Conservation (phyloP, 139 green algal species). For the Trebouxia sp. region DNA sequence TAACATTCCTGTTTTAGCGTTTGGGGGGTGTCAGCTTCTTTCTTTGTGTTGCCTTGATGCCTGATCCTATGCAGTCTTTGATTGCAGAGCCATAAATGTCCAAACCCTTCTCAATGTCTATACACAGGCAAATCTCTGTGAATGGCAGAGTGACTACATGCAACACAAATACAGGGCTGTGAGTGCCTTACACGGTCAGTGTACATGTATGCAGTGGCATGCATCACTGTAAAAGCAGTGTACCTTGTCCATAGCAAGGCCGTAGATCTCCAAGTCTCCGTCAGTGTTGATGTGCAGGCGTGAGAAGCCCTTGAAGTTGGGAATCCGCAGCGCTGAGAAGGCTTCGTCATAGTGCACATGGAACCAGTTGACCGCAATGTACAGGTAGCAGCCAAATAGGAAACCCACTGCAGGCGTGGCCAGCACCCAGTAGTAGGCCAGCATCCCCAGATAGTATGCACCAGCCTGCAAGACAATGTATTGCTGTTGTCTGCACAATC, state of each 20-base stretch:
- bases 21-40: too few relatives aligned
- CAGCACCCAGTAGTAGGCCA: slow-evolving; percentile 91
- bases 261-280: slow-evolving; percentile 68
- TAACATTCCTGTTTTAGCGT: background rate
- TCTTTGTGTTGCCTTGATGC: too few relatives aligned
- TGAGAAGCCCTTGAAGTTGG: slow-evolving; percentile 78
- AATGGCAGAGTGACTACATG: background rate
- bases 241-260: slow-evolving; percentile 61
- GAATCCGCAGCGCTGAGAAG: slow-evolving; percentile 75
- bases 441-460: slow-evolving; percentile 81
- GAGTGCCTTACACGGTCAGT: background rate
- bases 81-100: too few relatives aligned
- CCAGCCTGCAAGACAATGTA: slow-evolving; percentile 46
- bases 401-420: slow-evolving; percentile 80
- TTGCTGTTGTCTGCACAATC: background rate
- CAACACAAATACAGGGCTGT: background rate
- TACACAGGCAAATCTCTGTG: background rate
- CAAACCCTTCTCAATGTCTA: too few relatives aligned
- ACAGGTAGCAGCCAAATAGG: slow-evolving; percentile 88
- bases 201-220: too few relatives aligned
- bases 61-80: too few relatives aligned
- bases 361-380: slow-evolving; percentile 73
- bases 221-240: background rate
- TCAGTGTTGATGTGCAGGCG: slow-evolving; percentile 73
- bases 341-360: slow-evolving; percentile 88